These are phyloP conservation scores for Arthroderma sp. DNA, from an alignment of 2,329 filamentous ascomycete species.

Conservation along the genomic window DNA sequence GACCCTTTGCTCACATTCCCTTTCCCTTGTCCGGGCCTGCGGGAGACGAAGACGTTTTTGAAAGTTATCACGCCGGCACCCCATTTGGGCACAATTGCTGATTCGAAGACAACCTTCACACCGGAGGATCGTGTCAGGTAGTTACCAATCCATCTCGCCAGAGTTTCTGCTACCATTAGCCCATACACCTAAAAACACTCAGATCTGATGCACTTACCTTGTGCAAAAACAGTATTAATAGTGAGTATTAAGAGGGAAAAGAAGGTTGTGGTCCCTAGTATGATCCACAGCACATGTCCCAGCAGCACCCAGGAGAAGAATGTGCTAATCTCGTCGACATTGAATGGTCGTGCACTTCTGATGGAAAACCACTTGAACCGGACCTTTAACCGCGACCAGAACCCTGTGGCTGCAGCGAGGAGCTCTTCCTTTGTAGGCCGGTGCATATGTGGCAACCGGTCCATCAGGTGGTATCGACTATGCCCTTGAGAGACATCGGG, in stretches of 20 bases:
- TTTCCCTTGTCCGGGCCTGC: conserved; percentile 68
- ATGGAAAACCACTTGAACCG: conserved; percentile 98
- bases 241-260: conserved; percentile 82
- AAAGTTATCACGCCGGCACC: conserved; percentile 90
- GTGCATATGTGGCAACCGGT: conserved; percentile 57
- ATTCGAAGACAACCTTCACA: conserved; percentile 90
- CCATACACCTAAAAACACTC: conserved; percentile 14
- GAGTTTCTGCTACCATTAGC: conserved; percentile 51
- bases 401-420: conserved; percentile 78
- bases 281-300: conserved; percentile 85
- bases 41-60: conserved; percentile 89
- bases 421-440: conserved; percentile 88
- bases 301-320: conserved; percentile 92
- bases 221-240: conserved; percentile 92
- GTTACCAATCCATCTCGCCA: conserved; percentile 87
- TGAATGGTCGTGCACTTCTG: conserved; percentile 84
- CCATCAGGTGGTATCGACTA: conserved; percentile 37
- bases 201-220: conserved; percentile 46
- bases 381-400: conserved; percentile 79
- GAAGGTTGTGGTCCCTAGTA: conserved; percentile 95
- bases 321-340: conserved; percentile 88
- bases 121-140: conserved; percentile 91
- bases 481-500: not conserved
- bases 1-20: conserved; percentile 89
- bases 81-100: conserved; percentile 94